Percentiles rank a stretch among this genome's conserved stretches.
Evolutionary conservation across 352 stramenopile genomes (phyloP).

Genomic region (Phytophthora podocarpi): DNA sequence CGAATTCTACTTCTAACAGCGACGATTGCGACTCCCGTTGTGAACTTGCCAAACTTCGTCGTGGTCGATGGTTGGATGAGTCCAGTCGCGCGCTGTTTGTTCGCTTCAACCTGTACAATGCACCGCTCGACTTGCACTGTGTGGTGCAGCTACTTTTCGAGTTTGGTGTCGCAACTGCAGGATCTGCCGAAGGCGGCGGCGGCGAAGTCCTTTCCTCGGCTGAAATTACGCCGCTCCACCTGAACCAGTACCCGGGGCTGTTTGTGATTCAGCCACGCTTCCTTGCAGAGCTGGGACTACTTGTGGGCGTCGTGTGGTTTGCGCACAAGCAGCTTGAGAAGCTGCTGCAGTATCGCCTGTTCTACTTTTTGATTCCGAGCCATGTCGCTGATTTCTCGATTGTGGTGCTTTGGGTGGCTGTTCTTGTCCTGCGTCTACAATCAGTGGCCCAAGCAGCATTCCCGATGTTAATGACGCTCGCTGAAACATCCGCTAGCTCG

Average conservation of each 20-base stretch:
- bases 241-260: conserved; percentile 51
- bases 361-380: conserved; percentile 61
- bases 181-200: conserved; percentile 19
- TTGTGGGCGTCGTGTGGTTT: conserved; percentile 54
- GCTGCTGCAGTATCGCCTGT: conserved; percentile 57
- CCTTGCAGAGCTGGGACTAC: conserved; percentile 53
- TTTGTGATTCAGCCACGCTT: conserved; percentile 57
- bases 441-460: conserved; percentile 43
- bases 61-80: conserved; percentile 57
- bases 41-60: conserved; percentile 39
- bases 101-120: conserved; percentile 75
- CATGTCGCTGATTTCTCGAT: conserved; percentile 65
- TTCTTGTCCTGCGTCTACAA: conserved; percentile 42
- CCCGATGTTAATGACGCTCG: conserved; percentile 40
- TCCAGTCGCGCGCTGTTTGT: conserved; percentile 54
- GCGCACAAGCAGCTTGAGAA: conserved; percentile 52
- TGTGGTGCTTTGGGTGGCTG: conserved; percentile 43
- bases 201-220: conserved; percentile 42
- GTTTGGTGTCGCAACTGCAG: conserved; percentile 38
- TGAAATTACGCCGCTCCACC: conserved; percentile 41
- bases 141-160: conserved; percentile 62
- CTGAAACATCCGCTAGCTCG: conserved; percentile 25
- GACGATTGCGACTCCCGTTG: conserved; percentile 41
- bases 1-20: background rate
- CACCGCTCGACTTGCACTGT: conserved; percentile 51